Conservation (phyloP, 2,329 filamentous ascomycete genomes). For the Akanthomyces uredinophilus region DNA sequence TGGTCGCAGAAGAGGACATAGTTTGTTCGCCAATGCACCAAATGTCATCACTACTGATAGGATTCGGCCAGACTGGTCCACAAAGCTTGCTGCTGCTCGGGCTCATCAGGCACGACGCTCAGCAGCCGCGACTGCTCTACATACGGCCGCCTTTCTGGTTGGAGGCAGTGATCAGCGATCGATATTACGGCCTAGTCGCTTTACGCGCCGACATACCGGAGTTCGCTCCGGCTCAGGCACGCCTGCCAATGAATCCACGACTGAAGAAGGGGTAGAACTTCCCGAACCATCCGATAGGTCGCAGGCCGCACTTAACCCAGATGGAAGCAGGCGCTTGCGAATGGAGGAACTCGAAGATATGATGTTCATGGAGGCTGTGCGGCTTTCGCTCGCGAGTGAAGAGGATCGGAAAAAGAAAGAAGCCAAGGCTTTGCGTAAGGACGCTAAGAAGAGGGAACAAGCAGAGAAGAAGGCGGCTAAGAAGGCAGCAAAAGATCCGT, state of each 20-base stretch:
- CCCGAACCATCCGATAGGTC: slow-evolving; percentile 22
- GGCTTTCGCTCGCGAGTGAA: slow-evolving; percentile 83
- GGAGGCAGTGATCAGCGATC: slow-evolving; percentile 54
- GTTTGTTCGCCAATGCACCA: slow-evolving; percentile 74
- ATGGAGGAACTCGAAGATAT: slow-evolving; percentile 92
- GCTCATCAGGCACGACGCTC: slow-evolving; percentile 80
- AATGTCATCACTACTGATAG: slow-evolving; percentile 89
- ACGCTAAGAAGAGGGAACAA: slow-evolving; percentile 80
- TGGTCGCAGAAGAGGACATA: slow-evolving; percentile 47
- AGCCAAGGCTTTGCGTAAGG: slow-evolving; percentile 51
- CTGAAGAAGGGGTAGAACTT: slow-evolving; percentile 20
- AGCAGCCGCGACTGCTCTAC: slow-evolving; percentile 87
- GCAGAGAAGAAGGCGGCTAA: slow-evolving; percentile 74
- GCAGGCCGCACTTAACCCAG: slow-evolving; percentile 18
- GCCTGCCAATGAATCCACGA: slow-evolving; percentile 22
- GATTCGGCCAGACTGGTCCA: slow-evolving; percentile 89
- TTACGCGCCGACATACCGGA: slow-evolving; percentile 51
- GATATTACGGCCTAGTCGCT: slow-evolving; percentile 42
- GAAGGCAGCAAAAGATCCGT: slow-evolving; percentile 44
- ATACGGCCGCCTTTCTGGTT: slow-evolving; percentile 91
- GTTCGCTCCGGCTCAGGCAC: slow-evolving; percentile 16
- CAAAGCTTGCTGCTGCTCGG: slow-evolving; percentile 79
- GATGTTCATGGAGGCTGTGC: slow-evolving; percentile 97
- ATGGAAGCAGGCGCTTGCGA: slow-evolving; percentile 40
- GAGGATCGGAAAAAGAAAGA: slow-evolving; percentile 87